These are phyloP conservation scores for Zostera marina DNA, from an alignment of 116 monocot genomes.

Conservation along the genomic window DNA sequence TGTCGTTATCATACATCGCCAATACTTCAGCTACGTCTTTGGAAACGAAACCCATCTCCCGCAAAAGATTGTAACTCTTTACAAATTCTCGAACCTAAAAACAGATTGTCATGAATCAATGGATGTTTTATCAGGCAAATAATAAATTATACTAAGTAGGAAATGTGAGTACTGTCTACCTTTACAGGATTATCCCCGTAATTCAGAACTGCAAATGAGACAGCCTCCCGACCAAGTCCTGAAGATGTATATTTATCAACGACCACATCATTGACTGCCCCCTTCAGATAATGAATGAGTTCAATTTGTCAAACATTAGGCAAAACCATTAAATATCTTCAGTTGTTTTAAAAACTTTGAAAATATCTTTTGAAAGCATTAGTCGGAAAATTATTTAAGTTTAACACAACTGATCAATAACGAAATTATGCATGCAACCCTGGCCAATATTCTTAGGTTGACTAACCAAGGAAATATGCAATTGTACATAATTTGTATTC, in stretches of 20 bases:
- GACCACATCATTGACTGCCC: slow-evolving; percentile 39
- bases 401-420: no score
- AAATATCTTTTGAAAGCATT: no score
- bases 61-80: slow-evolving; percentile 72
- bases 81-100: slow-evolving; percentile 89
- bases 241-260: slow-evolving; percentile 67
- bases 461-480: background rate
- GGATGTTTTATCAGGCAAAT: background rate
- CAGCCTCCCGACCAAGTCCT: slow-evolving; percentile 69
- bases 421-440: no score
- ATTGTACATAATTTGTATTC: no score
- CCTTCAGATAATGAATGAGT: slow-evolving; percentile 12
- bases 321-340: no score
- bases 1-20: slow-evolving; percentile 86
- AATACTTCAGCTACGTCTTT: slow-evolving; percentile 72
- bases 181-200: slow-evolving; percentile 88
- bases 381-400: no score
- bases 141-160: slow-evolving; percentile 1
- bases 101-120: background rate
- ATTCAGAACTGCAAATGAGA: slow-evolving; percentile 66
- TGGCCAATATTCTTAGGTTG: background rate
- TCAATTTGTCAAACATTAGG: background rate
- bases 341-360: no score
- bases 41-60: slow-evolving; percentile 91
- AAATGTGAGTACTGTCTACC: slow-evolving; percentile 17